A percentile compares a stretch with the other conserved stretches of the same genome.
These are phyloP conservation scores for Phyllosticta citribraziliensis DNA, from an alignment of 2,329 filamentous ascomycete genomes.

Conservation along the genomic window DNA sequence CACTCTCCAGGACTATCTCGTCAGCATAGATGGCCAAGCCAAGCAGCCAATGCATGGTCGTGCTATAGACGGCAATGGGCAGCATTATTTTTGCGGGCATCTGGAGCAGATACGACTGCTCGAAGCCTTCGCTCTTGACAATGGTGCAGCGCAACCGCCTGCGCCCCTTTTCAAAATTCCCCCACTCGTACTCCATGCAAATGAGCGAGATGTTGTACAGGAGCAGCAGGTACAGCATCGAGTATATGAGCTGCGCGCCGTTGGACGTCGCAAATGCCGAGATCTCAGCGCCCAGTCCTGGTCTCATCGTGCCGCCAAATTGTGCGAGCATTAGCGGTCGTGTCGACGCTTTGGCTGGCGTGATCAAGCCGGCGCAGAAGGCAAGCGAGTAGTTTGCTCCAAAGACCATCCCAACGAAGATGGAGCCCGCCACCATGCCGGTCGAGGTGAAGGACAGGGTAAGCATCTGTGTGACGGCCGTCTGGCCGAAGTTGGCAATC, in stretches of 20 bases:
- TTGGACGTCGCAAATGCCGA: conserved; percentile 20
- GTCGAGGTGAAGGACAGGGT: conserved; percentile 11
- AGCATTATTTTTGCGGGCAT: conserved; percentile 22
- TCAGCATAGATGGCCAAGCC: conserved; percentile 13
- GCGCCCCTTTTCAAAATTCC: conserved; percentile 18
- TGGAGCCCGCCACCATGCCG: conserved; percentile 15
- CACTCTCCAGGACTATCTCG: neutral
- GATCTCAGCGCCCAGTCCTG: conserved; percentile 17
- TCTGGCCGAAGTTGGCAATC: conserved; percentile 22
- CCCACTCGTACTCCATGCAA: conserved; percentile 21
- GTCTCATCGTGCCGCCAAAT: neutral
- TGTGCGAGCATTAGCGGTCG: neutral
- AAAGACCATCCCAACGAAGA: conserved; percentile 15
- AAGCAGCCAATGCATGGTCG: conserved; percentile 23
- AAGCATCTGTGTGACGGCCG: conserved; percentile 21
- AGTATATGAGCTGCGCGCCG: conserved; percentile 23
- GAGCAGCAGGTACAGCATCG: conserved; percentile 22
- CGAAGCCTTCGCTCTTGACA: conserved; percentile 19
- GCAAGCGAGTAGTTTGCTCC: conserved; percentile 5
- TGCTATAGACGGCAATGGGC: conserved; percentile 21
- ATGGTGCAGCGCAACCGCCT: conserved; percentile 20
- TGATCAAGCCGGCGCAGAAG: conserved; percentile 2
- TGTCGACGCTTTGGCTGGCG: neutral
- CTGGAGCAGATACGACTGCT: conserved; percentile 22
- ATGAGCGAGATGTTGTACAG: conserved; percentile 24